Conservation (phyloP, 768 basidiomycete species). For the Lactarius evosmus region DNA sequence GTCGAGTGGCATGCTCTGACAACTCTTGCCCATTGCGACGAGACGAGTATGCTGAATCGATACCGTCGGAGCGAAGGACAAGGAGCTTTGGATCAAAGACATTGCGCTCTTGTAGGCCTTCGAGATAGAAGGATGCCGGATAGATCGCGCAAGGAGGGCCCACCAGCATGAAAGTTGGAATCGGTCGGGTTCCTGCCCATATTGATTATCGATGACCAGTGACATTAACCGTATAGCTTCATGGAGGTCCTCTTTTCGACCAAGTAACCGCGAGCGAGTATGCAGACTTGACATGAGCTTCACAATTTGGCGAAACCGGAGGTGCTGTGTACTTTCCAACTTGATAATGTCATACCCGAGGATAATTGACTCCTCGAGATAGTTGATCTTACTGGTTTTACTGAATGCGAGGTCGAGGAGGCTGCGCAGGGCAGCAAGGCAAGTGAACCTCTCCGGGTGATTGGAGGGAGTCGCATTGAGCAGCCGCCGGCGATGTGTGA, state of each 20-base stretch:
- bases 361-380: not conserved
- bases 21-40: not conserved
- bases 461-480: not conserved
- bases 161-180: not conserved
- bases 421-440: not conserved
- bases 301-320: no score
- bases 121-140: not conserved
- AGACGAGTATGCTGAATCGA: no score
- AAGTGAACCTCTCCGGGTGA: not conserved
- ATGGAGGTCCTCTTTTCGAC: no score
- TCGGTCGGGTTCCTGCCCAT: not conserved
- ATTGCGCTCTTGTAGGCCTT: not conserved
- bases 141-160: not conserved
- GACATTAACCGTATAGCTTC: no score
- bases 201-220: no score
- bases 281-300: no score
- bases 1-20: not conserved
- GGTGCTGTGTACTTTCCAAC: not conserved
- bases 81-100: no score
- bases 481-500: not conserved
- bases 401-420: not conserved
- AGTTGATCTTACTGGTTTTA: not conserved
- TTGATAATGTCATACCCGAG: not conserved
- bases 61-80: no score
- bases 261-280: no score